Evolutionary conservation across 768 basidiomycete species (phyloP).

Genomic region (Ephemerocybe angulata): DNA sequence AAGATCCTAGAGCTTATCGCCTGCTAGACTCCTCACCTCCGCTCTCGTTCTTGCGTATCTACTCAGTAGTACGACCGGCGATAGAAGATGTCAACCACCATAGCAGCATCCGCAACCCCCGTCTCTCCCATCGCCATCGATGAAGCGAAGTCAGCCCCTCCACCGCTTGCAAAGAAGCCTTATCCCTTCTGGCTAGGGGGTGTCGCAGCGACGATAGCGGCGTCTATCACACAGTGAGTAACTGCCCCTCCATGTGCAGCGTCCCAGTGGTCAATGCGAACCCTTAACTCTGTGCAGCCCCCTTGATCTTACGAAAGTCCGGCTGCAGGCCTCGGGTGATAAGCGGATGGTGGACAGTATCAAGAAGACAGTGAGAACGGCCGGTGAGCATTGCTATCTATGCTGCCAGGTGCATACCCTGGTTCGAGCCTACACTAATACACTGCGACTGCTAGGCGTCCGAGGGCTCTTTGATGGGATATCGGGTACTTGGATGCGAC

Average conservation of each 20-base stretch:
- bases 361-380: conserved; percentile 76
- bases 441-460: conserved; percentile 32
- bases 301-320: conserved; percentile 86
- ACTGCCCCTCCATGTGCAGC: conserved; percentile 18
- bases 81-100: conserved; percentile 1
- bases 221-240: conserved; percentile 76
- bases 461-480: conserved; percentile 85
- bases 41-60: too few relatives aligned
- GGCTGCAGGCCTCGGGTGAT: conserved; percentile 88
- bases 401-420: too few relatives aligned
- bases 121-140: conserved; percentile 7
- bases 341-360: conserved; percentile 86
- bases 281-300: conserved; percentile 44
- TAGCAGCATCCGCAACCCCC: conserved; percentile 10
- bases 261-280: background rate
- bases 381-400: conserved; percentile 42
- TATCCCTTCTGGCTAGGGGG: conserved; percentile 88
- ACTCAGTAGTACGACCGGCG: too few relatives aligned
- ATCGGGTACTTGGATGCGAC: conserved; percentile 83
- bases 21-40: too few relatives aligned
- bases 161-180: conserved; percentile 52
- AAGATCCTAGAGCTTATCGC: too few relatives aligned
- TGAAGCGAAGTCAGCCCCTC: conserved; percentile 15
- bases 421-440: background rate
- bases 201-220: conserved; percentile 81